Conservation (phyloP, 2,329 filamentous ascomycete genomes). For the Fusarium mexicanum region DNA sequence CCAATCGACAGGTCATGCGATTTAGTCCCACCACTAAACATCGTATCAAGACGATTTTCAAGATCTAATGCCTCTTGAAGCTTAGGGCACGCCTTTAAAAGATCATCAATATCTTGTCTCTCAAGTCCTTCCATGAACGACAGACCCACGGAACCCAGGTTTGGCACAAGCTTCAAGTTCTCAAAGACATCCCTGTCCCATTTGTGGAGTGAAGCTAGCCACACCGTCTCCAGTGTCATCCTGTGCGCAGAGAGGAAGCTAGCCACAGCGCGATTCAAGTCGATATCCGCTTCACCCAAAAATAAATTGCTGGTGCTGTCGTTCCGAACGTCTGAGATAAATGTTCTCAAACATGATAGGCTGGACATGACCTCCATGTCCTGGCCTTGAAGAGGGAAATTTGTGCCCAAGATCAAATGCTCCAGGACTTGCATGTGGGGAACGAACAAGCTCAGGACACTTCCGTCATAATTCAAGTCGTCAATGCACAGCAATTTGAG, state of each 20-base stretch:
- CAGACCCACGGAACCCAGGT: background rate
- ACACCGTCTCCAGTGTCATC: background rate
- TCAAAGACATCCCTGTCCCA: background rate
- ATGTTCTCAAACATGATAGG: background rate
- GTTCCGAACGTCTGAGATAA: background rate
- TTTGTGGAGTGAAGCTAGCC: fast-evolving
- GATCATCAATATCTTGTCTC: background rate
- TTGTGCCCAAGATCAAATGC: background rate
- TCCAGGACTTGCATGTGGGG: background rate
- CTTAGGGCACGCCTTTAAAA: conserved; percentile 2
- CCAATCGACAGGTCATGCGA: background rate
- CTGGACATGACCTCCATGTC: background rate
- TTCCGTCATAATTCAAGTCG: background rate
- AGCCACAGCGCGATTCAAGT: background rate
- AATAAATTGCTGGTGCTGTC: too few relatives aligned
- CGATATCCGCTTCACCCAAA: background rate
- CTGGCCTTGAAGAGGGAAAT: background rate
- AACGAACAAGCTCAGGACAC: fast-evolving
- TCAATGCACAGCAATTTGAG: background rate
- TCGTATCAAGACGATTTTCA: fast-evolving
- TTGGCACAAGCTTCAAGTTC: background rate
- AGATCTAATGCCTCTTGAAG: background rate
- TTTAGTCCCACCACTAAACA: fast-evolving
- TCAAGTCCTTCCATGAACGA: background rate
- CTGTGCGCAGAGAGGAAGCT: background rate